Base-by-base conservation (phyloP, 306 rosid species). In the Cyclanthera cordifolia region DNA sequence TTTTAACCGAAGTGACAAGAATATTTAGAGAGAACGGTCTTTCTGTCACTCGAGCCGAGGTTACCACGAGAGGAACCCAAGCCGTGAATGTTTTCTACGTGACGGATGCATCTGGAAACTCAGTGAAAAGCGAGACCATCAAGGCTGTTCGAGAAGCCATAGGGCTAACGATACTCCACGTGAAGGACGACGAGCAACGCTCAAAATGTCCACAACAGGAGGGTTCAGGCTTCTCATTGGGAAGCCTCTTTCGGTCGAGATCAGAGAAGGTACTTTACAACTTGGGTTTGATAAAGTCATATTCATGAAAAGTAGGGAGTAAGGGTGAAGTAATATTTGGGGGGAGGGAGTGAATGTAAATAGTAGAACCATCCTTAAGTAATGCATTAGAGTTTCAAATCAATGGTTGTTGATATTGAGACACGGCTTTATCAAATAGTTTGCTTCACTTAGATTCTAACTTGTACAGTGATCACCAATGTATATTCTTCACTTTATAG, bases 1-100 rank as follows among this genome's bases (percentile, higher is more conserved):
- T 90, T 45, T 91, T 92, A 66, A 84, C 96, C 0, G 96, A 92
- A 37, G 85, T 92, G 74, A 92, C 98, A 9, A 82, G 98, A 77
- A 79, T 87, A 66, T 89, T 92, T 75, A 80, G 98, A 15, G 98
- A 92, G 81, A 87, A 92, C 80, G 84, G 98, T 79, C 79, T 92
- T 71, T 75, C 81, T 10, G 75, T 91, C 81, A 91, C 69, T 67
- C 77, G 96, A 79, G 97, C 97, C 0, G 98, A 92, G 79, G 90
- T 92, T 70, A 84, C 93, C 27, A 92, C 98, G 1, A 79, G 80
- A 80, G 81, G 81, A 21, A 84, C 86, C 39, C 88, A 80, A 78
- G 96, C 90, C 24, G 70, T 73, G 16, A 88, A 89, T 73, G 84
- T 80, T 8, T 88, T 92, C 57, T 82, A 82, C 75, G 98, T 92